Conservation (phyloP, 371 early-diverging fungal genomes). For the Sporodiniella umbellata region DNA sequence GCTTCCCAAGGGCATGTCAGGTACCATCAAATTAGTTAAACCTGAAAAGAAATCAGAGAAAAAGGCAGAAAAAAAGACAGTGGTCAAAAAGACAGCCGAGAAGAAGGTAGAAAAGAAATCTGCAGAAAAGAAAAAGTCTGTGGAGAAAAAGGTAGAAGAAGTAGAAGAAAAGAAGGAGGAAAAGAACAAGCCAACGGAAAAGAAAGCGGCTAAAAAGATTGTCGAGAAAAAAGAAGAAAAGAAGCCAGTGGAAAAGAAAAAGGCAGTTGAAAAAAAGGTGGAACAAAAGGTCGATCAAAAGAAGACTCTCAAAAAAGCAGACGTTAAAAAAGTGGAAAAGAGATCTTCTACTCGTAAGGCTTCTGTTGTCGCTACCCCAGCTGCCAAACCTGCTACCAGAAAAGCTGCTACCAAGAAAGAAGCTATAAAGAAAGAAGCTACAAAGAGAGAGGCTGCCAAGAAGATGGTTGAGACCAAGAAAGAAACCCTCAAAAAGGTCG, state of each 20-base stretch:
- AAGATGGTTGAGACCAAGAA: slow-evolving; percentile 43
- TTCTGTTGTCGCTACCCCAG: no score
- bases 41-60: slow-evolving; percentile 44
- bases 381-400: background rate
- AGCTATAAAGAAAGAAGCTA: background rate
- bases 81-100: slow-evolving; percentile 23
- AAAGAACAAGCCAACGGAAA: slow-evolving; percentile 18
- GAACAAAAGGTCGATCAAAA: slow-evolving; percentile 31
- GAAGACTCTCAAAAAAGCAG: slow-evolving; percentile 22
- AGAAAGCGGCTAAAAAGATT: slow-evolving; percentile 44
- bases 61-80: slow-evolving; percentile 27
- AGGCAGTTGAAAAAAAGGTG: no score
- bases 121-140: slow-evolving; percentile 31
- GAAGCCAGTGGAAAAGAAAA: slow-evolving; percentile 38
- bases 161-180: slow-evolving; percentile 25
- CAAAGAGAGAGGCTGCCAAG: slow-evolving; percentile 23
- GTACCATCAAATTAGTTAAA: slow-evolving; percentile 37
- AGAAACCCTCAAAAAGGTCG: slow-evolving; percentile 17
- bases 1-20: slow-evolving; percentile 56
- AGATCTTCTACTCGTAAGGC: background rate
- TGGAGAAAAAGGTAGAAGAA: slow-evolving; percentile 19
- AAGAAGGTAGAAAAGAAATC: slow-evolving; percentile 17
- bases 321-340: slow-evolving; percentile 13
- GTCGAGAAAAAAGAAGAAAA: slow-evolving; percentile 47
- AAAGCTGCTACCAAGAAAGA: background rate